Conservation (phyloP, 129 eudicot genomes). For the Oenanthe sinensis region DNA sequence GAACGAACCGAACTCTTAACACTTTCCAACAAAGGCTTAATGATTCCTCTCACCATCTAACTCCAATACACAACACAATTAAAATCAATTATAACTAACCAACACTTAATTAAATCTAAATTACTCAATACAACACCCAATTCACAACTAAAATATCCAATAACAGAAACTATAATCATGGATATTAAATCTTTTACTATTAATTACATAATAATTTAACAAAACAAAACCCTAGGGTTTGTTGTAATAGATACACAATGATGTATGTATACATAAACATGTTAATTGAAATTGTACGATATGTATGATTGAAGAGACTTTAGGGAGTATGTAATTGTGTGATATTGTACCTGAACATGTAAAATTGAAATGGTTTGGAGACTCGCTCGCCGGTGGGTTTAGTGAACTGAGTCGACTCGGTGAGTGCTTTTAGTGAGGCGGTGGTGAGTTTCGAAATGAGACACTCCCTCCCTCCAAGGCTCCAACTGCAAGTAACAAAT, state of each 20-base stretch:
- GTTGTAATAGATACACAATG: background rate
- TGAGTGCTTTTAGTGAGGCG: background rate
- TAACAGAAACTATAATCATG: background rate
- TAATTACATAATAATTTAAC: background rate
- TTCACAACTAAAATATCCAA: background rate
- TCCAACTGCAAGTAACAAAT: no score
- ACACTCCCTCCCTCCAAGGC: background rate
- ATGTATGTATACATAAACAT: background rate
- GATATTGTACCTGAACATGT: background rate
- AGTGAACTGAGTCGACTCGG: background rate
- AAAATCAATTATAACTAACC: background rate
- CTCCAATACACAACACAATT: background rate
- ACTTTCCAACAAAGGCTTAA: slow-evolving; percentile 66
- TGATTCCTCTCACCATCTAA: slow-evolving; percentile 41
- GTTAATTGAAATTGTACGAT: background rate
- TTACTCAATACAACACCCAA: background rate
- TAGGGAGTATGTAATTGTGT: background rate
- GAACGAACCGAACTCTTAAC: slow-evolving; percentile 68
- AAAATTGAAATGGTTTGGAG: background rate
- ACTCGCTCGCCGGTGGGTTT: background rate
- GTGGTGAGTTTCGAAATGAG: background rate
- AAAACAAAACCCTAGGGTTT: slow-evolving; percentile 1
- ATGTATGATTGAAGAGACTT: background rate
- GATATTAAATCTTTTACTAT: background rate
- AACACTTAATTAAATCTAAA: background rate